Conservation (phyloP, 805 yeast species). For the Kurtzmaniella cleridarum region DNA sequence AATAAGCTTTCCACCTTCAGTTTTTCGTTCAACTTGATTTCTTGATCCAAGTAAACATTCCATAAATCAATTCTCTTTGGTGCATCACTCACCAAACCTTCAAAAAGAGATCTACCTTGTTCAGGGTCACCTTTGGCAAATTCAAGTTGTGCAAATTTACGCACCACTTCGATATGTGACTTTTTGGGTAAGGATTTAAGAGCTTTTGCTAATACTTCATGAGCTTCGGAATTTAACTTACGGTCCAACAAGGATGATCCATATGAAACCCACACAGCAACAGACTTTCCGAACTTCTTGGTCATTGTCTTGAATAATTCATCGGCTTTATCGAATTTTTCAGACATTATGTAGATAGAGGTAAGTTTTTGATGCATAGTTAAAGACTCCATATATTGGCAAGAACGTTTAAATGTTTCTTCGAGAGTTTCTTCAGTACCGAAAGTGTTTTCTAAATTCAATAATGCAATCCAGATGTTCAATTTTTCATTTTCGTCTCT, state of each 20-base stretch:
- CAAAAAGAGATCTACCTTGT: conserved; percentile 91
- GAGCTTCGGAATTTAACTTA: conserved; percentile 54
- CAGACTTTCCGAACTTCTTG: conserved; percentile 71
- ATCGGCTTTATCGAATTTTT: conserved; percentile 66
- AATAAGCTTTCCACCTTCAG: conserved; percentile 70
- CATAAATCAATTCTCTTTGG: conserved; percentile 91
- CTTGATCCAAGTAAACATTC: conserved; percentile 94
- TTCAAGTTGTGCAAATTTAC: conserved; percentile 86
- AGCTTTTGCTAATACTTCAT: conserved; percentile 68
- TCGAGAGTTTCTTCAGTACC: conserved; percentile 82
- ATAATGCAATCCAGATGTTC: conserved; percentile 92
- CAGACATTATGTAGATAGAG: conserved; percentile 69
- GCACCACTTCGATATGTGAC: conserved; percentile 72
- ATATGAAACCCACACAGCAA: conserved; percentile 75
- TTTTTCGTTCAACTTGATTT: conserved; percentile 66
- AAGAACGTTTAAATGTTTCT: conserved; percentile 74
- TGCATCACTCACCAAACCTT: conserved; percentile 83
- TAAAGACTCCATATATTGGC: conserved; percentile 87
- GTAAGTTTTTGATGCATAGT: conserved; percentile 76
- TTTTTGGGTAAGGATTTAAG: conserved; percentile 66
- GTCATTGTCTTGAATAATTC: conserved; percentile 58
- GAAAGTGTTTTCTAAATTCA: conserved; percentile 90
- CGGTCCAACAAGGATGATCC: conserved; percentile 70
- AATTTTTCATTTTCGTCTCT: conserved; percentile 90
- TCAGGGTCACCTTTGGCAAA: conserved; percentile 84